Evolutionary conservation across 2,329 filamentous ascomycete species (phyloP).

Genomic region (Fragosphaeria purpurea): DNA sequence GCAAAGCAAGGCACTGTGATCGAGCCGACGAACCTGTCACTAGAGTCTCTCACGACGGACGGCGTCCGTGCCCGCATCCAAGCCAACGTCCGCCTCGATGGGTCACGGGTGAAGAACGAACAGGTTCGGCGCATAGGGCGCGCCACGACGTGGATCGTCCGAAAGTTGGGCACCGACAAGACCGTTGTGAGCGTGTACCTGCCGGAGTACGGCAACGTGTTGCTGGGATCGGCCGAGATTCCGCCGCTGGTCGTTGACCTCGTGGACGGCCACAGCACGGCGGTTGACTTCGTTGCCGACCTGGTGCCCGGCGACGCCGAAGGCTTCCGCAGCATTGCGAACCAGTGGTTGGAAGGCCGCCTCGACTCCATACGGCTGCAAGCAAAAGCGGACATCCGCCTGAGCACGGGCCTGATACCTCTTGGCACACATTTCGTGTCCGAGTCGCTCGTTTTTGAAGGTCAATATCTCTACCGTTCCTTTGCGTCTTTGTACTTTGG

Average conservation of each 20-base stretch:
- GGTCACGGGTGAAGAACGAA: conserved; percentile 59
- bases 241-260: conserved; percentile 69
- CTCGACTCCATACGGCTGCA: conserved; percentile 61
- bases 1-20: conserved; percentile 73
- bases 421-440: conserved; percentile 68
- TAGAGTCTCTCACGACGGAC: conserved; percentile 71
- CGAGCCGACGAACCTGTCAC: conserved; percentile 71
- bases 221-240: conserved; percentile 67
- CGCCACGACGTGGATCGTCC: conserved; percentile 70
- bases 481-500: conserved; percentile 53
- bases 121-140: conserved; percentile 66
- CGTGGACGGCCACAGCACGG: conserved; percentile 65
- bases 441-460: conserved; percentile 70
- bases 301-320: conserved; percentile 67
- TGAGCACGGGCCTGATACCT: conserved; percentile 71
- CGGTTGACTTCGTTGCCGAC: conserved; percentile 69
- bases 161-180: conserved; percentile 61
- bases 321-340: conserved; percentile 67
- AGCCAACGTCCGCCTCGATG: conserved; percentile 73
- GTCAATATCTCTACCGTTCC: conserved; percentile 61
- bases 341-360: conserved; percentile 78
- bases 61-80: conserved; percentile 74
- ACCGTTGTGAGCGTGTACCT: conserved; percentile 68
- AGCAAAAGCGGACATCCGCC: conserved; percentile 60
- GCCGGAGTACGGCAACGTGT: conserved; percentile 68